phyloP scores from a whole-genome alignment of 2,329 filamentous ascomycete species.

The Ophiocordyceps camponoti-leonardi region DNA sequence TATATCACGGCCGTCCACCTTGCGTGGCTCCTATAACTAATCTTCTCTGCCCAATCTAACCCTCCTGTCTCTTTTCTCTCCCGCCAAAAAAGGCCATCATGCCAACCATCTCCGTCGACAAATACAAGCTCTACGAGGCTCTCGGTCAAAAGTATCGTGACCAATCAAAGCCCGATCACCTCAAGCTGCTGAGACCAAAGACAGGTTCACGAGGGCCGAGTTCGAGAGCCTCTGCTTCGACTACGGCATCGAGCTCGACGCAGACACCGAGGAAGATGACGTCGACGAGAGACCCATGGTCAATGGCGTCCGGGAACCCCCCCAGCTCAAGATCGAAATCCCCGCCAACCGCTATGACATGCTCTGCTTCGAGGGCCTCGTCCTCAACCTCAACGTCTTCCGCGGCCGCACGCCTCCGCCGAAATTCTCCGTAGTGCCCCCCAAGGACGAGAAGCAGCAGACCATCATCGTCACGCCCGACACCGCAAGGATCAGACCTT shows the following conservation, averaged over 20 bases:
- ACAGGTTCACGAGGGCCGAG: conserved; percentile 74
- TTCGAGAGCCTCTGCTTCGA: conserved; percentile 98
- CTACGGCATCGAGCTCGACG: conserved; percentile 94
- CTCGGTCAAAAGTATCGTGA: conserved; percentile 63
- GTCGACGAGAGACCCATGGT: conserved; percentile 50
- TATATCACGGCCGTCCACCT: no score
- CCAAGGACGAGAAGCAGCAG: conserved; percentile 56
- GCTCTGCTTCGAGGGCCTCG: conserved; percentile 94
- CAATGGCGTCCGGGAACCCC: conserved; percentile 67
- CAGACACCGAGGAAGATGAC: conserved; percentile 57
- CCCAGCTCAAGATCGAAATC: conserved; percentile 95
- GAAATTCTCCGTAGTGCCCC: conserved; percentile 60
- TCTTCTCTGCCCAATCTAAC: no score
- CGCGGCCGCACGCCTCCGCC: conserved; percentile 58
- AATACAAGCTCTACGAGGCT: conserved; percentile 86
- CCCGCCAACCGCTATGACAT: conserved; percentile 89
- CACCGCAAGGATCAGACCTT: conserved; percentile 66
- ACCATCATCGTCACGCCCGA: conserved; percentile 63
- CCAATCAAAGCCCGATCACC: conserved; percentile 4
- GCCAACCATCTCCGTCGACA: conserved; percentile 95
- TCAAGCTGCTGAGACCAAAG: conserved; percentile 7
- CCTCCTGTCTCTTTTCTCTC: no score
- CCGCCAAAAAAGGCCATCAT: conserved; percentile 31
- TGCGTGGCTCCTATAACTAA: no score
- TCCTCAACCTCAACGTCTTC: conserved; percentile 93